Evolutionary conservation across 768 basidiomycete species (phyloP), one percentile per base, ranked within the genome.

Genomic region (Crepidotus variabilis): DNA sequence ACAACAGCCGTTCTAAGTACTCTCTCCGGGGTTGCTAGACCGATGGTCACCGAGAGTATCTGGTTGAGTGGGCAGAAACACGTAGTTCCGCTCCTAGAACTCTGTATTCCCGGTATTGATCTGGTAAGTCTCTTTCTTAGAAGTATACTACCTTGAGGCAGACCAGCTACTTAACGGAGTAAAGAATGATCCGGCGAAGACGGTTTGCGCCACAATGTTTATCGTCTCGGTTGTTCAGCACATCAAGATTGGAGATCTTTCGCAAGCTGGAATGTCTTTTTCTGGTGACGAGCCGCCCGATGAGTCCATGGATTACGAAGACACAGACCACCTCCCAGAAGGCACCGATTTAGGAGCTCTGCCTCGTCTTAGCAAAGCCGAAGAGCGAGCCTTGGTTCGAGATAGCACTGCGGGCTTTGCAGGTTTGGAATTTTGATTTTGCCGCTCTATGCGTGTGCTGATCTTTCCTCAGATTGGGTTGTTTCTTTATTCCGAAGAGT

Each of bases 91-190:
- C 77, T 98, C 28, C 81, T 98, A 49, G 93, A 96, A 62, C 75
- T 97, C 46, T 91, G 88, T 57, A 74, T 97, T 24, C 94, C 95
- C 10, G 95, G 95, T 10, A 94, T 98, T 56, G 95, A 98, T 73
- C 76, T 92, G 55, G 88, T 90, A 57, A 57, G 85, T 66, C 13
- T n/a, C 16, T 9, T 50, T 3, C 21, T 47, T 56, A 28, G 16
- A 50, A 49, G 14, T 54, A 1, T n/a, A n/a, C n/a, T n/a, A 28
- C 8, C 28, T 28, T 28, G 28, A 8, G 28, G 28, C 8, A 28
- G 8, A 28, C 8, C 28, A 28, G 8, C 8, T 4, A 48, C 16
- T 49, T 50, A 58, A 45, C 54, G 57, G 22, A 54, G 23, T 50
- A 36, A 57, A 91, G 88, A 92, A 92, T 64, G 90, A 92, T 60